phyloP scores from a whole-genome alignment of 257 asterid species.

The Fraxinus cuspidata region DNA sequence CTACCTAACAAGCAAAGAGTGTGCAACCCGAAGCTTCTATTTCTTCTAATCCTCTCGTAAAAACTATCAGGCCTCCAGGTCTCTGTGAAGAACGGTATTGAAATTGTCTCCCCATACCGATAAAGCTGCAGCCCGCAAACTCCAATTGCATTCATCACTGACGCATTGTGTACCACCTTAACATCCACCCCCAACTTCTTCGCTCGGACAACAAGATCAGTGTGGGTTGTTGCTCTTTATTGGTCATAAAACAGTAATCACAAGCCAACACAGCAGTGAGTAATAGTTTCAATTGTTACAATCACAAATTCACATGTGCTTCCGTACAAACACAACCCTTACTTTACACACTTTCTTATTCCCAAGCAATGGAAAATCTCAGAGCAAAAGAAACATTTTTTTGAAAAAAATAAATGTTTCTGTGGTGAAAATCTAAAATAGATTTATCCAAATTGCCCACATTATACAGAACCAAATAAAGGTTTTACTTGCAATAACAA shows the following conservation, averaged over 20 bases:
- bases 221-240: slow-evolving; percentile 89
- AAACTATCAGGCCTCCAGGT: slow-evolving; percentile 97
- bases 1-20: slow-evolving; percentile 91
- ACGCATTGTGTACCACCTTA: slow-evolving; percentile 88
- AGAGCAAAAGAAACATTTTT: background rate
- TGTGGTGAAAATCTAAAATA: background rate
- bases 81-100: slow-evolving; percentile 88
- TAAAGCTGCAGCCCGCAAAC: slow-evolving; percentile 94
- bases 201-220: slow-evolving; percentile 89
- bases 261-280: slow-evolving; percentile 10
- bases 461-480: background rate
- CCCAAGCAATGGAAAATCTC: background rate
- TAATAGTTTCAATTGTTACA: slow-evolving; percentile 2
- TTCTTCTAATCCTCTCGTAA: slow-evolving; percentile 72
- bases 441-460: background rate
- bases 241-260: slow-evolving; percentile 5
- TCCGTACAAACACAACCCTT: slow-evolving; percentile 3
- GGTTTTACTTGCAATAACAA: background rate
- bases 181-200: slow-evolving; percentile 76
- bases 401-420: background rate
- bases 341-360: background rate
- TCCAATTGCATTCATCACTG: slow-evolving; percentile 92
- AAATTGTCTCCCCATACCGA: slow-evolving; percentile 85
- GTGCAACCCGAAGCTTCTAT: slow-evolving; percentile 67
- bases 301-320: slow-evolving; percentile 11